These are phyloP conservation scores for Pythium rhizo-oryzae DNA, from an alignment of 352 stramenopile genomes.

Conservation along the genomic window DNA sequence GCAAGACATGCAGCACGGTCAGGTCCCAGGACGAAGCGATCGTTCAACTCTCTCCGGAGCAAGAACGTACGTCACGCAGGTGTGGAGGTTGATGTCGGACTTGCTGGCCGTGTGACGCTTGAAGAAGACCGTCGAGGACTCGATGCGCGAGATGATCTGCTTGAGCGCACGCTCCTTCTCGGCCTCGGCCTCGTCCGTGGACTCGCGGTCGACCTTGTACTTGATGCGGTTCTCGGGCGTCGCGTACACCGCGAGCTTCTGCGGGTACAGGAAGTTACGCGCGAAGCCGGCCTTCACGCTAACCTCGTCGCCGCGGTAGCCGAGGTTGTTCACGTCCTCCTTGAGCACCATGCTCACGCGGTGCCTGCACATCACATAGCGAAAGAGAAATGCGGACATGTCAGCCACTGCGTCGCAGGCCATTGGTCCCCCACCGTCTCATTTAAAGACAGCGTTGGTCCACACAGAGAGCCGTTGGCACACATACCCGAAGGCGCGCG, in stretches of 20 bases:
- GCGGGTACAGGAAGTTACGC: slow-evolving; percentile 93
- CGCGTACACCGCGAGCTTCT: slow-evolving; percentile 95
- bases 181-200: slow-evolving; percentile 41
- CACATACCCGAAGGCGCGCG: slow-evolving; percentile 71
- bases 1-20: background rate
- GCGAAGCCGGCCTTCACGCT: slow-evolving; percentile 94
- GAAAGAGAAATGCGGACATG: background rate
- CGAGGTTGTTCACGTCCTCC: slow-evolving; percentile 81
- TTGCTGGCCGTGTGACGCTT: slow-evolving; percentile 78
- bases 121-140: slow-evolving; percentile 67
- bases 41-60: too few species aligned
- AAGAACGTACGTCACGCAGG: slow-evolving; percentile 63
- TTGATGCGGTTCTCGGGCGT: slow-evolving; percentile 89
- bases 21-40: too few species aligned
- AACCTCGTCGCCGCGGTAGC: slow-evolving; percentile 91
- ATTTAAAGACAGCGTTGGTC: too few species aligned
- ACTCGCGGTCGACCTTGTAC: slow-evolving; percentile 76
- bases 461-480: too few species aligned
- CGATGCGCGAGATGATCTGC: slow-evolving; percentile 61
- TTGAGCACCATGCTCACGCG: slow-evolving; percentile 87
- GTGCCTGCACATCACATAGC: slow-evolving; percentile 44
- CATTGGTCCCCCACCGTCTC: too few species aligned
- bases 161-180: slow-evolving; percentile 72
- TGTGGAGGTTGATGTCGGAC: slow-evolving; percentile 63
- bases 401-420: background rate